Evolutionary conservation across 768 basidiomycete genomes (phyloP).

Genomic region (Pholiota molesta): DNA sequence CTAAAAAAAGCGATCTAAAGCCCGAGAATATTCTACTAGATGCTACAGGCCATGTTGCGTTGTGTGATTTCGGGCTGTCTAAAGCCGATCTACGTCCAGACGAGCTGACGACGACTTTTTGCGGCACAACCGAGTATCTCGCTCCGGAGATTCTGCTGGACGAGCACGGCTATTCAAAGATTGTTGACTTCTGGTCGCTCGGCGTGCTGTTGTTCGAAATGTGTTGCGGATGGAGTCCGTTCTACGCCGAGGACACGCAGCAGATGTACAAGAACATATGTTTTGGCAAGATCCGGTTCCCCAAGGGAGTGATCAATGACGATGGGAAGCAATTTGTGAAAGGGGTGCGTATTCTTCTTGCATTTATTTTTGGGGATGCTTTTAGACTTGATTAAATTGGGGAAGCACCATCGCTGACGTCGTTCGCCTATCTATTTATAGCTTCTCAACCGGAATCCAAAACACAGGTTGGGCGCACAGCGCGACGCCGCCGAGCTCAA

Average conservation of each 20-base stretch:
- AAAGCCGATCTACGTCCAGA: constrained; percentile 93
- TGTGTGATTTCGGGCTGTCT: constrained; percentile 98
- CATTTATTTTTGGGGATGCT: constrained; percentile 3
- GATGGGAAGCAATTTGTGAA: constrained; percentile 99
- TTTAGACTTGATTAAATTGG: not conserved
- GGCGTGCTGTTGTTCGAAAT: constrained; percentile 98
- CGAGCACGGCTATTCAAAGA: constrained; percentile 97
- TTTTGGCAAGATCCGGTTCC: constrained; percentile 98
- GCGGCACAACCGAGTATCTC: constrained; percentile 98
- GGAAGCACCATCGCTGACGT: not conserved
- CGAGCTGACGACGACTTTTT: constrained; percentile 98
- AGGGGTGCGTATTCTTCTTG: constrained; percentile 54
- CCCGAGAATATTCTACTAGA: constrained; percentile 99
- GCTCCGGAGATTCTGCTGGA: constrained; percentile 98
- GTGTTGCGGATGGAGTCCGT: constrained; percentile 99
- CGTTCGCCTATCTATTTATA: constrained; percentile 32
- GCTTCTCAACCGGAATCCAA: constrained; percentile 99
- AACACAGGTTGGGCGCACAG: constrained; percentile 89
- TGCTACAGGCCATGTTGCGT: constrained; percentile 96
- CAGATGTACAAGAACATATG: constrained; percentile 99
- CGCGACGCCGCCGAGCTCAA: constrained; percentile 94
- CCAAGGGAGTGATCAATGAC: constrained; percentile 94
- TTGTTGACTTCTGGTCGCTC: constrained; percentile 98
- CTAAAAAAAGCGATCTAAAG: constrained; percentile 76
- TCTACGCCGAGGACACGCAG: constrained; percentile 98